These are phyloP conservation scores for Sclerotinia minor DNA, from an alignment of 2,329 filamentous ascomycete species.

Conservation along the genomic window DNA sequence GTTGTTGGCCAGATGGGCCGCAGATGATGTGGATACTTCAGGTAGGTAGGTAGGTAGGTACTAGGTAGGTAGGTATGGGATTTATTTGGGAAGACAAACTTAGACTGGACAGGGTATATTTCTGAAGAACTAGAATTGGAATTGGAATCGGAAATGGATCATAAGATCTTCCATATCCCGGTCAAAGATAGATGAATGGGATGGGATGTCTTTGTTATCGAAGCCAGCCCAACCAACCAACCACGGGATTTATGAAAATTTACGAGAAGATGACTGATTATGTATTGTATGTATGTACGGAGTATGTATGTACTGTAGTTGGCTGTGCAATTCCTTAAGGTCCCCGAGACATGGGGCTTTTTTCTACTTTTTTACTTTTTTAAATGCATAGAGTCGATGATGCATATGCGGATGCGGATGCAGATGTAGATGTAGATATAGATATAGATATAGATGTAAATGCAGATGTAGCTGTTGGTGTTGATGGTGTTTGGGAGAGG, in stretches of 20 bases:
- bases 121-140: background rate
- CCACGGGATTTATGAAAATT: background rate
- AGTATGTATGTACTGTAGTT: no score
- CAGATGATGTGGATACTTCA: background rate
- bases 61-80: constrained; percentile 1
- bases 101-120: no score
- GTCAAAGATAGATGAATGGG: background rate
- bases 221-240: constrained; percentile 7
- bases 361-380: background rate
- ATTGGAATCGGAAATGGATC: no score
- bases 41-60: no score
- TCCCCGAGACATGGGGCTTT: constrained; percentile 10
- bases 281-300: no score
- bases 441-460: background rate
- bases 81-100: background rate
- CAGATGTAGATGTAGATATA: background rate
- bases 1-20: background rate
- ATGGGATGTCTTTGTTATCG: background rate
- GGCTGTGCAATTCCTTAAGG: background rate
- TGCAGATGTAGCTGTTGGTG: background rate
- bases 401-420: background rate
- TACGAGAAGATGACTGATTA: no score
- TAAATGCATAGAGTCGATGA: background rate
- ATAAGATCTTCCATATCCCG: constrained; percentile 5
- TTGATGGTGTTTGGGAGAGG: no score